Evolutionary conservation across 2,329 filamentous ascomycete species (phyloP).

Genomic region (Penicillium sp.): DNA sequence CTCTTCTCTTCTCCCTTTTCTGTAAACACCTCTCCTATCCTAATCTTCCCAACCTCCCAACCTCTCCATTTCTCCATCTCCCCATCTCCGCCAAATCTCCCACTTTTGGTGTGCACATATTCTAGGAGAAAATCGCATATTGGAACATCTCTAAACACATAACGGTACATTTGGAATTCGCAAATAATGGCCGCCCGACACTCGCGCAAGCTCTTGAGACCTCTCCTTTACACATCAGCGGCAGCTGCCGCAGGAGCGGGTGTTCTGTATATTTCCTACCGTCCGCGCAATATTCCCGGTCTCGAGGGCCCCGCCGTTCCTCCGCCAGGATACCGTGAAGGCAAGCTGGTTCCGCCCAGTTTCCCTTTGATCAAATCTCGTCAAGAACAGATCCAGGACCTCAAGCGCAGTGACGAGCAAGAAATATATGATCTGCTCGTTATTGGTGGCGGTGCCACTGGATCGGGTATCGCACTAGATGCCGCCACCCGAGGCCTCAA

Average conservation of each 20-base stretch:
- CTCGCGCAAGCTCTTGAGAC: conserved; percentile 54
- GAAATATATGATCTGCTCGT: conserved; percentile 73
- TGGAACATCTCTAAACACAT: not conserved
- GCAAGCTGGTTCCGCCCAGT: conserved; percentile 55
- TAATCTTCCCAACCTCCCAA: not conserved
- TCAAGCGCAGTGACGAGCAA: conserved; percentile 45
- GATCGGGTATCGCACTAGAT: conserved; percentile 76
- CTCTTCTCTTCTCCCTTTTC: not conserved
- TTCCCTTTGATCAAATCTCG: conserved; percentile 53
- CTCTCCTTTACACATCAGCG: conserved; percentile 59
- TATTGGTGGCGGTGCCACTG: conserved; percentile 77
- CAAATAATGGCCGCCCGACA: conserved; percentile 42
- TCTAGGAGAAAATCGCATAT: not conserved
- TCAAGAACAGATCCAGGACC: conserved; percentile 52
- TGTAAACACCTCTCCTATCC: not conserved
- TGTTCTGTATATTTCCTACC: conserved; percentile 61
- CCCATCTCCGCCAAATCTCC: not conserved
- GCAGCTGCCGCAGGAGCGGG: conserved; percentile 55
- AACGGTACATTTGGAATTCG: not conserved
- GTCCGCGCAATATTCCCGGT: conserved; percentile 64
- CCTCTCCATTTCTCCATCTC: no score
- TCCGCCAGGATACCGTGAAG: conserved; percentile 61
- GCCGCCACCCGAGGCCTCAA: conserved; percentile 75
- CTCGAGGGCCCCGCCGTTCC: conserved; percentile 61
- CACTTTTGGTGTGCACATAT: not conserved